These are phyloP conservation scores for Trichoderma sp. DNA, from an alignment of 2,329 filamentous ascomycete genomes.

Conservation along the genomic window DNA sequence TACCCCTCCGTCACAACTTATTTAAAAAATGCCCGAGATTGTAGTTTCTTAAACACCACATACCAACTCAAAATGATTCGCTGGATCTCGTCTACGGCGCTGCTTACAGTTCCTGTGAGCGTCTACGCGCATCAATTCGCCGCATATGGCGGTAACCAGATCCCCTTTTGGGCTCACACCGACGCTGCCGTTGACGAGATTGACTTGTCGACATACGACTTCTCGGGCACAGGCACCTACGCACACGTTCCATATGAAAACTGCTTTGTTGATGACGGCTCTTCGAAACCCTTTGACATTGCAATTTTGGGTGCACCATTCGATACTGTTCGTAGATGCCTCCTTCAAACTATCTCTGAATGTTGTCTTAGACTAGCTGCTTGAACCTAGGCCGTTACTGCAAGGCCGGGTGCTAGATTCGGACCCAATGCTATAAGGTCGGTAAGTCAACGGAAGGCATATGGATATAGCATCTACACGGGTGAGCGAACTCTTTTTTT, in stretches of 20 bases:
- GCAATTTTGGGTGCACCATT: constrained; percentile 36
- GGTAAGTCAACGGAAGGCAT: constrained; percentile 61
- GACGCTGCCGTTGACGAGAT: constrained; percentile 25
- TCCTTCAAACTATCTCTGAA: not conserved
- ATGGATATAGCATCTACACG: constrained; percentile 31
- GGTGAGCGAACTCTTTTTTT: constrained; percentile 24
- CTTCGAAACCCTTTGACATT: constrained; percentile 32
- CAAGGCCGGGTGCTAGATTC: constrained; percentile 58
- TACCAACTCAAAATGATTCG: not conserved
- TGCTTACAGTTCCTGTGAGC: not conserved
- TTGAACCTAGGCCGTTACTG: constrained; percentile 28
- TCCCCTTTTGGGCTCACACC: constrained; percentile 28
- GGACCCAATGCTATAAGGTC: constrained; percentile 80
- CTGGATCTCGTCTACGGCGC: not conserved
- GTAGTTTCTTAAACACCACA: not conserved
- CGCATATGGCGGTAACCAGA: constrained; percentile 19
- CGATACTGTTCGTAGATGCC: constrained; percentile 32
- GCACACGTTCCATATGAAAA: constrained; percentile 32
- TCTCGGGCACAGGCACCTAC: constrained; percentile 31
- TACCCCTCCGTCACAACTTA: not conserved
- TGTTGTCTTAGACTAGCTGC: not conserved
- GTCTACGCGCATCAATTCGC: constrained; percentile 11
- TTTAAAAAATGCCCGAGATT: not conserved
- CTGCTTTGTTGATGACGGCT: constrained; percentile 31
- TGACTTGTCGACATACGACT: constrained; percentile 26